Conservation (phyloP, 805 yeast genomes). For the Kuraishia floccosa region DNA sequence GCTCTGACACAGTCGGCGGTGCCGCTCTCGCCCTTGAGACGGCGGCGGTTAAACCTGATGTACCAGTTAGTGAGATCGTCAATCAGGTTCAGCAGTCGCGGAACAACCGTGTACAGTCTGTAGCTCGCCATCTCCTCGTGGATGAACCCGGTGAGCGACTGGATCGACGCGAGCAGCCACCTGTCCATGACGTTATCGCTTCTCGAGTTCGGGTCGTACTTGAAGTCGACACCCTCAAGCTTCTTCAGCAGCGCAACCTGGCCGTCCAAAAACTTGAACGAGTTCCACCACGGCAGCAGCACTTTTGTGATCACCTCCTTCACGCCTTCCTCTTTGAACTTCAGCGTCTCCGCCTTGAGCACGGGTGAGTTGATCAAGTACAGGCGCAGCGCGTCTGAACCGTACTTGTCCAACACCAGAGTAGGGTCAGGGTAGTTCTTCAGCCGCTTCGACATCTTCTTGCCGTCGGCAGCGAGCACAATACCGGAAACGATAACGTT, state of each 20-base stretch:
- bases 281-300: slow-evolving; percentile 97
- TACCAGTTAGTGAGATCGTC: slow-evolving; percentile 98
- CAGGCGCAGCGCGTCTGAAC: slow-evolving; percentile 96
- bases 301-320: slow-evolving; percentile 96
- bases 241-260: slow-evolving; percentile 81
- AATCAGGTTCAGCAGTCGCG: slow-evolving; percentile 76
- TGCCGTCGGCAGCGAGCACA: slow-evolving; percentile 95
- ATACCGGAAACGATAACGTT: slow-evolving; percentile 95
- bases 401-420: slow-evolving; percentile 71
- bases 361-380: slow-evolving; percentile 97
- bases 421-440: slow-evolving; percentile 97
- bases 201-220: slow-evolving; percentile 50
- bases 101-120: slow-evolving; percentile 92
- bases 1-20: slow-evolving; percentile 76
- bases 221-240: slow-evolving; percentile 57
- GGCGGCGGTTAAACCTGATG: slow-evolving; percentile 94
- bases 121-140: slow-evolving; percentile 86
- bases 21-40: slow-evolving; percentile 93
- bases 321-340: slow-evolving; percentile 98
- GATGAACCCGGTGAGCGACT: slow-evolving; percentile 76
- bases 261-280: slow-evolving; percentile 92
- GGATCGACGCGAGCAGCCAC: slow-evolving; percentile 96
- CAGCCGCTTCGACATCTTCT: slow-evolving; percentile 97
- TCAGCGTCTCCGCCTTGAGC: slow-evolving; percentile 89
- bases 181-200: slow-evolving; percentile 92